Base-by-base conservation (phyloP, 2,329 filamentous ascomycete species). In the Arthrobotrys musiformis region DNA sequence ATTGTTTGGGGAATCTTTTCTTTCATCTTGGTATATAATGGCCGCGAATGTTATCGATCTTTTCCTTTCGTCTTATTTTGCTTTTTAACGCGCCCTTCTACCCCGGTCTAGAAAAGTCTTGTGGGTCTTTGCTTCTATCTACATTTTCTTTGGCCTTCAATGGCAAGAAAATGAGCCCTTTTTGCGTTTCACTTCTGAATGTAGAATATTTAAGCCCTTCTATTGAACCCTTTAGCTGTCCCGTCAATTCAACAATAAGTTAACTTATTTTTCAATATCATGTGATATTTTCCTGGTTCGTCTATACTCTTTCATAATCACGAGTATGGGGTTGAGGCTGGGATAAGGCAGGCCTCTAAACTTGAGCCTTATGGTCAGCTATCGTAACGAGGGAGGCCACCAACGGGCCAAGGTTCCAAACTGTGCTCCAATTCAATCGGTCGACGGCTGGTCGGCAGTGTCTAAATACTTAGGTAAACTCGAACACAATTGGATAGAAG, bases 191-290 rank as follows among this genome's bases (percentile, higher is more conserved):
- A 54, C 40, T 68, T 75, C 70, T 54, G 24, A 66, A 61, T 73
- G 69, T 73, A 73, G 69, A 73, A 73, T 73, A 73, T 66, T 73
- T 40, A 26, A 66, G 22, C 28, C 17, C 44, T 61, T 50, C 26
- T 44, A 54, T 61, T 40, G 19, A 48, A 40, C 1, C 26, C 1
- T 35, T 52, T 35, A 11, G 54, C 4, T 58, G 40, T 58, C 40
- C 40, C 5, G 17, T 15, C 13, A 52, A 28, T 28, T 30, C 30
- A n/a, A n/a, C n/a, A n/a, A n/a, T 28, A 30, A 52, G 15, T 22
- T 4, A 13, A 40, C 35, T 40, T 40, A 40, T 40, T 40, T n/a
- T 7, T 8, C n/a, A 40, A 40, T 40, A n/a, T n/a, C n/a, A n/a
- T n/a, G n/a, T n/a, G n/a, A n/a, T n/a, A n/a, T n/a, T 7, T 42